phyloP scores from a whole-genome alignment of 345 rosid species.

The Iberis pinnata region DNA sequence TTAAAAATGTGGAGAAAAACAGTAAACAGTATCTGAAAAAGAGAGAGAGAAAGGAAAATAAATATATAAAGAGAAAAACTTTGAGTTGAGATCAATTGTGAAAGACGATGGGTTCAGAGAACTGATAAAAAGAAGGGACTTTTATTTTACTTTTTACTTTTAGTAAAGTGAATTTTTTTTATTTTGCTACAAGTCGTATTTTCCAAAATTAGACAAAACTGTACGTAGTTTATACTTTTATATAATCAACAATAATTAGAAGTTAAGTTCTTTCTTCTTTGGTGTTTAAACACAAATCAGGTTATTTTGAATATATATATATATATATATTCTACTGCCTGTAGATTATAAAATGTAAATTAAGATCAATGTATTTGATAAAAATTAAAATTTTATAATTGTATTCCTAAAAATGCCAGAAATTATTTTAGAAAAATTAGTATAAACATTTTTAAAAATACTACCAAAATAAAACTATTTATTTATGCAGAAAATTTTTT shows the following conservation, averaged over 20 bases:
- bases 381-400: too few relatives aligned
- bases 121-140: conserved; percentile 19
- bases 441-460: too few relatives aligned
- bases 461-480: too few relatives aligned
- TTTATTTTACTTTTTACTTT: background rate
- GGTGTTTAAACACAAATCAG: conserved; percentile 16
- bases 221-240: background rate
- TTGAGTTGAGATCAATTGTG: conserved; percentile 10
- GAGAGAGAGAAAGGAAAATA: conserved; percentile 6
- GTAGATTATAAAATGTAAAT: conserved; percentile 5
- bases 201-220: conserved; percentile 2
- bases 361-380: too few relatives aligned
- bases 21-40: too few relatives aligned
- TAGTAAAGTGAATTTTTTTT: background rate
- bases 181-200: background rate
- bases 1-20: background rate
- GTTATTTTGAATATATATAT: background rate
- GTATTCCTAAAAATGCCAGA: too few relatives aligned
- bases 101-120: too few relatives aligned
- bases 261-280: conserved; percentile 4
- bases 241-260: background rate
- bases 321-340: background rate
- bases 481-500: too few relatives aligned
- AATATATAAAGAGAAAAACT: background rate
- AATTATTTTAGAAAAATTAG: too few relatives aligned